phyloP scores from a whole-genome alignment of 2,329 filamentous ascomycete genomes.

The Aspergillus pseudoterreus region DNA sequence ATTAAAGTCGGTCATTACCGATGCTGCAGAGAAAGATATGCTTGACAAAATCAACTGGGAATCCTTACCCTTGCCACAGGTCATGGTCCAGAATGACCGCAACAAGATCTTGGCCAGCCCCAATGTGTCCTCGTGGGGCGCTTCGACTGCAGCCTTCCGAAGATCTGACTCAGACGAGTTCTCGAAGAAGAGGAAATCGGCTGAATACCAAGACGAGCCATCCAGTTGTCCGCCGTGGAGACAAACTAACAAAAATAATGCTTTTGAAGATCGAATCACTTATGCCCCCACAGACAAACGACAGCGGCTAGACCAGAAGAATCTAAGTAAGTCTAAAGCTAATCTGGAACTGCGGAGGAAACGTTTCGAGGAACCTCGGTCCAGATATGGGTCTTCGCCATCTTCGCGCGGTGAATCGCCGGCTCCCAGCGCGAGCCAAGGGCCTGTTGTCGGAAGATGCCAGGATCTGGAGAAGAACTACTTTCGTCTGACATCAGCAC shows the following conservation, averaged over 20 bases:
- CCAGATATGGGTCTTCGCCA: conserved; percentile 38
- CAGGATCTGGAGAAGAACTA: conserved; percentile 88
- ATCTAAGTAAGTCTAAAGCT: conserved; percentile 83
- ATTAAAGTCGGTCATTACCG: conserved; percentile 79
- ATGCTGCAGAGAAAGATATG: conserved; percentile 69
- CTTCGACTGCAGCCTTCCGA: conserved; percentile 17
- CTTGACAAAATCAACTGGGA: conserved; percentile 80
- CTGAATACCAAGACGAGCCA: conserved; percentile 55
- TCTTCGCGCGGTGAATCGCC: conserved; percentile 47
- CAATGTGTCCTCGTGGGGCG: conserved; percentile 37
- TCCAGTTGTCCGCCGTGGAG: conserved; percentile 67
- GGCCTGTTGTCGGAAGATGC: conserved; percentile 81
- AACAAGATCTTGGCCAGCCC: conserved; percentile 46
- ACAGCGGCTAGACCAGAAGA: conserved; percentile 48
- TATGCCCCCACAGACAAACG: conserved; percentile 54
- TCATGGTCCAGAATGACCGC: conserved; percentile 71
- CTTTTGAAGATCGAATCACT: conserved; percentile 73
- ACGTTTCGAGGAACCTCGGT: conserved; percentile 65
- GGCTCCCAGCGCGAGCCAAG: conserved; percentile 43
- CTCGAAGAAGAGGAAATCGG: conserved; percentile 79
- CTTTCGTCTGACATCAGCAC: conserved; percentile 85
- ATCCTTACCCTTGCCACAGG: conserved; percentile 75
- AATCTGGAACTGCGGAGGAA: conserved; percentile 83
- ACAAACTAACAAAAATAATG: conserved; percentile 59
- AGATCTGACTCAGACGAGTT: conserved; percentile 25